phyloP scores from a whole-genome alignment of 768 basidiomycete species.

The Mycena indigotica region DNA sequence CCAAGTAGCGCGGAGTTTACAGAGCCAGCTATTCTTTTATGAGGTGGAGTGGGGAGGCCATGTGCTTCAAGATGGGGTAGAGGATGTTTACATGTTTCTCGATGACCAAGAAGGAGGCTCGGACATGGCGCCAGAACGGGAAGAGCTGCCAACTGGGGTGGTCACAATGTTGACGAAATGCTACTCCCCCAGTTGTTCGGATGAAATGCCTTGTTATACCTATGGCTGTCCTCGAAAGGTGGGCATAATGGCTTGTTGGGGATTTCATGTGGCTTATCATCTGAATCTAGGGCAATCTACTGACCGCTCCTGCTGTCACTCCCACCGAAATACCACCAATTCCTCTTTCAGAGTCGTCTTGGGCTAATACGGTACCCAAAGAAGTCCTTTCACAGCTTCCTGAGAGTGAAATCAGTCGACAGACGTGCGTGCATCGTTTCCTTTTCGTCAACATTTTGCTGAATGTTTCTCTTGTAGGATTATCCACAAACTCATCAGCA shows the following conservation, averaged over 20 bases:
- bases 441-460: not conserved
- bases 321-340: constrained; percentile 34
- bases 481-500: constrained; percentile 85
- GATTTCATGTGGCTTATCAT: constrained; percentile 4
- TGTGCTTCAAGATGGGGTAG: constrained; percentile 81
- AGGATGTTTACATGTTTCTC: constrained; percentile 92
- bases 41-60: constrained; percentile 95
- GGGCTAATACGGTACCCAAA: constrained; percentile 49
- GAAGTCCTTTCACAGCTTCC: constrained; percentile 53
- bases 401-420: constrained; percentile 77
- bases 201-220: constrained; percentile 80
- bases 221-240: constrained; percentile 78
- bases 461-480: constrained; percentile 41
- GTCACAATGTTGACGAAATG: constrained; percentile 89
- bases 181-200: constrained; percentile 84
- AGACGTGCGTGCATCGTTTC: constrained; percentile 50
- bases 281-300: constrained; percentile 32
- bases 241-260: not conserved
- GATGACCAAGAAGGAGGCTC: constrained; percentile 74
- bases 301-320: constrained; percentile 27
- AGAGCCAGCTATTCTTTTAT: constrained; percentile 92
- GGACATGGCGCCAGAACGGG: constrained; percentile 60
- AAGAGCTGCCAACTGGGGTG: constrained; percentile 84
- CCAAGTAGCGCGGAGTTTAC: constrained; percentile 86
- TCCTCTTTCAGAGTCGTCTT: constrained; percentile 38